These are phyloP conservation scores for Edaphochlamys debaryana DNA, from an alignment of 139 green algal genomes.

Conservation along the genomic window DNA sequence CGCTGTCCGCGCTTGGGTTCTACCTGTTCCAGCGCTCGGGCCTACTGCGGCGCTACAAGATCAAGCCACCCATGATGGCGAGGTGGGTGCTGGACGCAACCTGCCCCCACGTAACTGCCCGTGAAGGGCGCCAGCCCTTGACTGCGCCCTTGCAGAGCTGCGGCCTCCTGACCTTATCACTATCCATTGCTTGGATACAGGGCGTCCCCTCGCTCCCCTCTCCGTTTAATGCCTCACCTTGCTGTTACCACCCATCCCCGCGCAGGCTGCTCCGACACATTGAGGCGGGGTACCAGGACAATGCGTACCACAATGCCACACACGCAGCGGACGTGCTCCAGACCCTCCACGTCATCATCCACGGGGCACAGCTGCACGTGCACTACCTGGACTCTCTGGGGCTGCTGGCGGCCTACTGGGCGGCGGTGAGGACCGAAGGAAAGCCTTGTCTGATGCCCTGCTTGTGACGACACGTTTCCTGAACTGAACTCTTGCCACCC, in stretches of 20 bases:
- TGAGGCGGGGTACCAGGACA: slow-evolving; percentile 44
- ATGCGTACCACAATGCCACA: slow-evolving; percentile 63
- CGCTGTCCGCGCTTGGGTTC: slow-evolving; percentile 41
- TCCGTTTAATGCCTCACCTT: not conserved
- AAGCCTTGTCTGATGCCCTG: too few species aligned
- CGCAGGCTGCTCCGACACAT: slow-evolving; percentile 40
- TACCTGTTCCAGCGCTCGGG: slow-evolving; percentile 36
- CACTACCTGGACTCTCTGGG: slow-evolving; percentile 36
- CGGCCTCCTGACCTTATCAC: too few species aligned
- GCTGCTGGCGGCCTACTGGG: slow-evolving; percentile 38
- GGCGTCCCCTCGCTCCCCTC: too few species aligned
- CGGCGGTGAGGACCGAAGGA: slow-evolving; percentile 35
- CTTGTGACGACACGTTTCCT: too few species aligned
- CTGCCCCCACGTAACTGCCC: too few species aligned
- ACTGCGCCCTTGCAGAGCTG: too few species aligned
- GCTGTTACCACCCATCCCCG: too few species aligned
- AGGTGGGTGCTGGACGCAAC: too few species aligned
- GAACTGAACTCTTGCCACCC: too few species aligned
- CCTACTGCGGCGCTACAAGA: slow-evolving; percentile 36
- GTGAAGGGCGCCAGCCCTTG: too few species aligned
- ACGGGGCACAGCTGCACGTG: slow-evolving; percentile 9
- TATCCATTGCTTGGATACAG: too few species aligned
- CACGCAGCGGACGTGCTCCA: slow-evolving; percentile 65
- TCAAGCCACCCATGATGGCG: slow-evolving; percentile 26
- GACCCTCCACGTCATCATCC: slow-evolving; percentile 57